Evolutionary conservation across 495 filamentous ascomycete species (phyloP), one percentile per base, ranked within the genome.

Genomic region (Clohesyomyces aquaticus): DNA sequence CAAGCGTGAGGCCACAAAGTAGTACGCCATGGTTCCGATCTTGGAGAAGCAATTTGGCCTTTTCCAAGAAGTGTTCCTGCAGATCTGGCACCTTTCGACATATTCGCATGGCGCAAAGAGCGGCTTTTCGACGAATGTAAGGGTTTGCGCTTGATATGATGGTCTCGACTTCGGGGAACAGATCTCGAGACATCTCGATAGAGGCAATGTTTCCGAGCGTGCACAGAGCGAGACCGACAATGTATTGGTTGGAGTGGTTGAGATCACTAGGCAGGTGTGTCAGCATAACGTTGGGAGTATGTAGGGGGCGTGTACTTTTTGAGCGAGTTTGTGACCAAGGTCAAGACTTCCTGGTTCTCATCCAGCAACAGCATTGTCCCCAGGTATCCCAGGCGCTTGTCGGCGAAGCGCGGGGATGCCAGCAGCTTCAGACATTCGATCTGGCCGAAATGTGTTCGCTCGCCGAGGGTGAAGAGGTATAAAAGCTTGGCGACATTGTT

Each of bases 41-140:
- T 23, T 89, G 88, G 11, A 98, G 77, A n/a, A 98, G 80, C 21
- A 87, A 82, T 66, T 94, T 88, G 26, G 92, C 88, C 75, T 96
- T 97, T 61, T 98, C 95, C 25, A 97, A 71, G 71, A 98, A 98
- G 75, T 98, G 91, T 71, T 98, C 94, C 77, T 96, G 91, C 35
- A 98, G 81, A 72, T 98, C 94, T 4, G 94, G 94, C 43, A 98
- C 95, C 76, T 98, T 98, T 66, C 92, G 87, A 77, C 92, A 96
- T 78, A 98, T 96, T 41, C 95, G 84, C 95, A 98, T 98, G n/a
- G 94, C 94, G 75, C 94, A 98, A n/a, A 98, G 83, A 4, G 94
- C 95, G 32, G 95, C 94, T 81, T 98, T 98, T 51, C 94, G 85
- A 51, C 93, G 87, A 71, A 98, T 96, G 69, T 98, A 98, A 11